phyloP scores from a whole-genome alignment of 202 grass and related monocot species.

The Digitaria exilis region DNA sequence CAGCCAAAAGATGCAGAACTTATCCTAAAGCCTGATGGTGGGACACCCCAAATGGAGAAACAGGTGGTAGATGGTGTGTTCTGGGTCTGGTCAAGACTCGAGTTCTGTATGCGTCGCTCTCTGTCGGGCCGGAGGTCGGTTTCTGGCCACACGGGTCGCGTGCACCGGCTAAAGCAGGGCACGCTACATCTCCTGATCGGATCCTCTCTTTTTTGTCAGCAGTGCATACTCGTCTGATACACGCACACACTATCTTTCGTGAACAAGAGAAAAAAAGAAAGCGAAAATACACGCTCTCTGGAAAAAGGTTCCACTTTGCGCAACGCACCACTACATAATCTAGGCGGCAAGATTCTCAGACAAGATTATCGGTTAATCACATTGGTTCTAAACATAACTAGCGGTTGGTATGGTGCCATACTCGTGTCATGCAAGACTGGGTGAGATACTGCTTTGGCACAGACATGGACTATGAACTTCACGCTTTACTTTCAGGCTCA shows the following conservation, averaged over 20 bases:
- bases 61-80: background rate
- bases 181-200: background rate
- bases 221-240: background rate
- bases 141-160: background rate
- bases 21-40: background rate
- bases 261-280: background rate
- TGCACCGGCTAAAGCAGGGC: slow-evolving; percentile 4
- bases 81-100: background rate
- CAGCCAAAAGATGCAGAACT: background rate
- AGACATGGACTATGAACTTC: background rate
- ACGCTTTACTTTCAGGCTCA: background rate
- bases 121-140: slow-evolving; percentile 22
- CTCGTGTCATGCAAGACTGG: background rate
- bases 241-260: background rate
- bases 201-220: background rate
- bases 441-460: background rate
- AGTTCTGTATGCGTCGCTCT: slow-evolving; percentile 1
- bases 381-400: background rate
- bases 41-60: background rate
- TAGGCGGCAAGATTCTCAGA: slow-evolving; percentile 15
- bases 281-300: background rate
- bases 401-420: background rate
- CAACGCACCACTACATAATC: slow-evolving; percentile 7
- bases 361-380: background rate
- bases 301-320: slow-evolving; percentile 11